These are phyloP conservation scores for Gypsophila paniculata DNA, from an alignment of 179 eudicot genomes.

Conservation along the genomic window DNA sequence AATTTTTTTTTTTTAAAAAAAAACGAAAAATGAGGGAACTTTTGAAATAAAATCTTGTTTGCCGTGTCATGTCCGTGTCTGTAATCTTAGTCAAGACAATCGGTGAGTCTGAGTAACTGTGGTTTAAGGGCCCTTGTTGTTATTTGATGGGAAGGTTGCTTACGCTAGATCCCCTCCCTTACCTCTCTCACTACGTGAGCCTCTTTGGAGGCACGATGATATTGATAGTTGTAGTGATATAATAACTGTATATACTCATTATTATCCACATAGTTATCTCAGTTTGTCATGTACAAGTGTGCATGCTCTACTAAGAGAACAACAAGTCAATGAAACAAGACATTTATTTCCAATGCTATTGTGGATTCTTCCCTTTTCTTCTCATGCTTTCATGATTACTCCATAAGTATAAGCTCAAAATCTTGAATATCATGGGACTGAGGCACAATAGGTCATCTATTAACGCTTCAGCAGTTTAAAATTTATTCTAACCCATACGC, in stretches of 20 bases:
- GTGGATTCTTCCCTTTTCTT: neutral
- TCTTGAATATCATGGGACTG: neutral
- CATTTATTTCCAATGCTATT: neutral
- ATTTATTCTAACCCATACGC: neutral
- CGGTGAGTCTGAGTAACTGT: no score
- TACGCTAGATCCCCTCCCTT: neutral
- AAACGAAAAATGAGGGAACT: no score
- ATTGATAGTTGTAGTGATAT: neutral
- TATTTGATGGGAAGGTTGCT: slow-evolving; percentile 4
- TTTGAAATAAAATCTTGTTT: no score
- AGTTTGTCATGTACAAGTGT: neutral
- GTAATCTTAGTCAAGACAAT: no score
- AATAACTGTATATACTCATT: neutral
- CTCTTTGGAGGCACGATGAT: neutral
- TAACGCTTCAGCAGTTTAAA: neutral
- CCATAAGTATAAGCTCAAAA: neutral
- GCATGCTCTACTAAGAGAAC: neutral
- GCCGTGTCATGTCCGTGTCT: no score
- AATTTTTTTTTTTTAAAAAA: no score
- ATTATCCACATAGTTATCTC: neutral
- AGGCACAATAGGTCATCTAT: no score
- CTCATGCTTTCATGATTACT: neutral
- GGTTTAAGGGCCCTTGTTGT: neutral
- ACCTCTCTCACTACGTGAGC: neutral
- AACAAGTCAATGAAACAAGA: neutral